phyloP scores from a whole-genome alignment of 805 yeast genomes.

The Myxozyma lipomycoides region DNA sequence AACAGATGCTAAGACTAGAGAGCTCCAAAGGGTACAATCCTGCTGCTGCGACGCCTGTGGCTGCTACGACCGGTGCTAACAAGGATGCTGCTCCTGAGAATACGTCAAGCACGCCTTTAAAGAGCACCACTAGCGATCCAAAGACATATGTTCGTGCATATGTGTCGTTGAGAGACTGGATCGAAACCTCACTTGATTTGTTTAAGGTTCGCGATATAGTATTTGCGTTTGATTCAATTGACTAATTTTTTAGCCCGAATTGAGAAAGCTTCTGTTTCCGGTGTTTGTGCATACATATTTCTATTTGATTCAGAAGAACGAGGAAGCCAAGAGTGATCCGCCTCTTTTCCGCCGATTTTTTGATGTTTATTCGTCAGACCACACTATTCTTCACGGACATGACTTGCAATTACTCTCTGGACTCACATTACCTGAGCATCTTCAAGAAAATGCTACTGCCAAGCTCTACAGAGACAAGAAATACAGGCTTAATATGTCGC shows the following conservation, averaged over 20 bases:
- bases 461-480: constrained; percentile 67
- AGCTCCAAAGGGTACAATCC: constrained; percentile 34
- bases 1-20: constrained; percentile 88
- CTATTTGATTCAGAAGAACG: constrained; percentile 60
- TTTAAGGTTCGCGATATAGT: constrained; percentile 45
- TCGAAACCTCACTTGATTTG: constrained; percentile 83
- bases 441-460: constrained; percentile 78
- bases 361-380: constrained; percentile 69
- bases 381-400: constrained; percentile 66
- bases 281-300: constrained; percentile 86
- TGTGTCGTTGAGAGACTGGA: constrained; percentile 77
- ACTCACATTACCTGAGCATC: constrained; percentile 72
- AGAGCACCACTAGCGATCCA: constrained; percentile 47
- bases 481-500: constrained; percentile 70
- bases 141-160: constrained; percentile 76
- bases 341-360: constrained; percentile 64
- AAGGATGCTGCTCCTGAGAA: constrained; percentile 28
- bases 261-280: constrained; percentile 80
- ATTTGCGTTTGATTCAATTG: constrained; percentile 26
- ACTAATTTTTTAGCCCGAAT: constrained; percentile 52
- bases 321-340: neutral
- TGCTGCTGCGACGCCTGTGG: constrained; percentile 15
- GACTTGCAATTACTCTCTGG: constrained; percentile 72
- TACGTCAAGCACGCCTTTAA: constrained; percentile 36
- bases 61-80: constrained; percentile 19